Percentiles rank a stretch among this genome's conserved stretches.
These are phyloP conservation scores for Paraconiothyrium brasiliense DNA, from an alignment of 2,329 filamentous ascomycete species.

Conservation along the genomic window DNA sequence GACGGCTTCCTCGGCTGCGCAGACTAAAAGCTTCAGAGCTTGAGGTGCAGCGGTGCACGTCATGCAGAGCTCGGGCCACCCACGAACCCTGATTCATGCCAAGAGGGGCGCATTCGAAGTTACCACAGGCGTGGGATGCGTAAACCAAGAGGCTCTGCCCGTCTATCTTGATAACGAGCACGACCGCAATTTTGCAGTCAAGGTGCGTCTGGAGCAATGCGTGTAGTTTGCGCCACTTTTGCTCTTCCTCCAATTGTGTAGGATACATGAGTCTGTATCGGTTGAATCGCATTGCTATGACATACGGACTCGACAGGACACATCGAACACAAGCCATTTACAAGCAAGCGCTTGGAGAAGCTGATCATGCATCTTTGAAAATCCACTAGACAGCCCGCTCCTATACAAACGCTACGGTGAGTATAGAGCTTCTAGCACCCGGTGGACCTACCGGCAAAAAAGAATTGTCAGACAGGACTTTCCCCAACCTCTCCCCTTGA, in stretches of 20 bases:
- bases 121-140: background rate
- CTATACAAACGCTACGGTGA: slow-evolving; percentile 4
- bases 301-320: background rate
- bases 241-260: background rate
- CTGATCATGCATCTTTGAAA: background rate
- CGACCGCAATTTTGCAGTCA: background rate
- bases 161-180: background rate
- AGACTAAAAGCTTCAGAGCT: background rate
- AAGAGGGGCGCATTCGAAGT: background rate
- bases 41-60: background rate
- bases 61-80: slow-evolving; percentile 5
- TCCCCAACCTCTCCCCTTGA: background rate
- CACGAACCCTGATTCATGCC: background rate
- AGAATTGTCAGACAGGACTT: slow-evolving; percentile 8
- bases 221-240: background rate
- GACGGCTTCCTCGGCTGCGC: background rate
- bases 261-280: background rate
- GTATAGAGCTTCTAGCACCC: background rate
- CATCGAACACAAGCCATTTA: background rate
- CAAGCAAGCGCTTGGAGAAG: background rate
- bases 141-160: too few species aligned
- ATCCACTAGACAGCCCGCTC: background rate
- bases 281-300: background rate
- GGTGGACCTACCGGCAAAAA: slow-evolving; percentile 10
- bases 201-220: background rate